Evolutionary conservation across 257 asterid genomes (phyloP).

Genomic region (Gardenia jasminoides): DNA sequence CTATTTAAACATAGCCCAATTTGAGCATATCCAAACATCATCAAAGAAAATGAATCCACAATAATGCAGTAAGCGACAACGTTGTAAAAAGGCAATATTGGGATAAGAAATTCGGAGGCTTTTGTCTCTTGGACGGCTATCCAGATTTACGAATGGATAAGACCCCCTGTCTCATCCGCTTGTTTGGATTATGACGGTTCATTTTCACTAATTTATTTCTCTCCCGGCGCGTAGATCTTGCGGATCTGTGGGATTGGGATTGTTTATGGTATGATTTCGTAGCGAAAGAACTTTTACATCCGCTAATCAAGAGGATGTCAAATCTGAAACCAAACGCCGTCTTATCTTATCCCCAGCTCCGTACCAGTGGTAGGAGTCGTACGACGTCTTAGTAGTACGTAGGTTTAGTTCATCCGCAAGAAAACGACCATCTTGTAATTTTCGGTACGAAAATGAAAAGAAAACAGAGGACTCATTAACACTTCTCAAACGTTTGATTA

Average conservation of each 20-base stretch:
- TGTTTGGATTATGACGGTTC: neutral
- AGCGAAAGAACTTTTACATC: neutral
- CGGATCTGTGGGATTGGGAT: conserved; percentile 5
- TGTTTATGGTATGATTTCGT: neutral
- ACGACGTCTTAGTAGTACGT: too few relatives aligned
- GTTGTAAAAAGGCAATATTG: too few relatives aligned
- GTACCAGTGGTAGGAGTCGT: neutral
- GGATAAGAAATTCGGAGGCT: too few relatives aligned
- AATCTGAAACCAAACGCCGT: neutral
- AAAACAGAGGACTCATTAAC: too few relatives aligned
- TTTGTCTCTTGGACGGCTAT: neutral
- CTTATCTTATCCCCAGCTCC: neutral
- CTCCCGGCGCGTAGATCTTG: neutral
- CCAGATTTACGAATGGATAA: neutral
- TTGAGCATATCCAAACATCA: too few relatives aligned
- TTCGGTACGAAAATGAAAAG: too few relatives aligned
- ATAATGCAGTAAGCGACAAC: too few relatives aligned
- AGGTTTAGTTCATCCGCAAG: neutral
- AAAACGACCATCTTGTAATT: neutral
- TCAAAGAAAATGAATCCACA: too few relatives aligned
- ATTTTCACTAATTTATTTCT: too few relatives aligned
- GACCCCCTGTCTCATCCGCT: conserved; percentile 9
- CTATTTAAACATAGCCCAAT: too few relatives aligned
- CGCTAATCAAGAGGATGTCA: neutral
- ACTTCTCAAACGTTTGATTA: too few relatives aligned